These are phyloP conservation scores for Aspergillus japonicus DNA, from an alignment of 2,329 filamentous ascomycete species.

Conservation along the genomic window DNA sequence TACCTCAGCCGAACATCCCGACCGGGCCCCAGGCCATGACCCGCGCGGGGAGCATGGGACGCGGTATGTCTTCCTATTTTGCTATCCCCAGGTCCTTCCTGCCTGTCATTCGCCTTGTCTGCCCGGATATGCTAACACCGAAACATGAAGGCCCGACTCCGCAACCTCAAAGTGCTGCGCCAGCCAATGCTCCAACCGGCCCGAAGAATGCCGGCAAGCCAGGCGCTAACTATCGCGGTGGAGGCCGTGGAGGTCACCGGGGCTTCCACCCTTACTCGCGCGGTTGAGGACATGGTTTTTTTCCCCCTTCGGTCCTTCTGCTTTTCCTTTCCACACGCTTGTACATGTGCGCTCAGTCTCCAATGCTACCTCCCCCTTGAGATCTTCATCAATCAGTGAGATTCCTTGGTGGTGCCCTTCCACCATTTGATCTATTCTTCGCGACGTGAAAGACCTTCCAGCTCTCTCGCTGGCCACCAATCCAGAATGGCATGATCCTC, in stretches of 20 bases:
- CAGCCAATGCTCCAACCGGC: slow-evolving; percentile 85
- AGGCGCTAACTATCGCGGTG: slow-evolving; percentile 89
- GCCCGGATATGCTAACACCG: slow-evolving; percentile 31
- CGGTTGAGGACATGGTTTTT: slow-evolving; percentile 15
- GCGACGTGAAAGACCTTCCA: background rate
- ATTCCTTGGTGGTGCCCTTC: background rate
- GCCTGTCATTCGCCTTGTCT: background rate
- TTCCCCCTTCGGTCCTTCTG: background rate
- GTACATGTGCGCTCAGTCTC: background rate
- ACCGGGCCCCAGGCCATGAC: slow-evolving; percentile 52
- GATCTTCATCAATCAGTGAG: background rate
- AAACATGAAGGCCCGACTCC: slow-evolving; percentile 37
- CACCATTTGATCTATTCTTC: background rate
- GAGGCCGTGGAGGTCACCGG: slow-evolving; percentile 70
- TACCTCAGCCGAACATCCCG: slow-evolving; percentile 73
- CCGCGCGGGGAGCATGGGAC: slow-evolving; percentile 42
- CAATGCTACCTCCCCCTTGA: background rate
- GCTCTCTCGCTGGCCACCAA: background rate
- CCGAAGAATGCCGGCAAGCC: slow-evolving; percentile 93
- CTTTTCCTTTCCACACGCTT: background rate
- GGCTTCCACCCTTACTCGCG: slow-evolving; percentile 77
- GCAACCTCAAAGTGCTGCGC: slow-evolving; percentile 54
- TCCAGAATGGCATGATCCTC: background rate
- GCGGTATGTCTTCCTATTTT: slow-evolving; percentile 36
- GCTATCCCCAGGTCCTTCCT: background rate